Evolutionary conservation across 192 early-diverging fungal species (phyloP), one percentile per base, ranked within the genome.

Genomic region (Gaertneriomyces sp.): DNA sequence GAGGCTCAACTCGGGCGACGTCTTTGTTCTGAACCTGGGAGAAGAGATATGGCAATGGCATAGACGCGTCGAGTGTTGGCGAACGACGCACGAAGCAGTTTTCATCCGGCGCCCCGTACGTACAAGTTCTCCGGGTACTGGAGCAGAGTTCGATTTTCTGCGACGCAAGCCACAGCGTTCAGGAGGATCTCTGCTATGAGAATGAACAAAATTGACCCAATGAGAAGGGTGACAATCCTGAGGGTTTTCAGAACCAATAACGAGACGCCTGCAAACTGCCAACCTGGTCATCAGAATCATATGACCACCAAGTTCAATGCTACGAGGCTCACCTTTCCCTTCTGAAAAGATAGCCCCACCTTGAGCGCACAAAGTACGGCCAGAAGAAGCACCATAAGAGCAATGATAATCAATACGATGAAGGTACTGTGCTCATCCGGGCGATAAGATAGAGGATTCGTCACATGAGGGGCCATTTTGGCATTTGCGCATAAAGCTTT

Each of bases 11-110:
- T 76, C 77, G 14, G 87, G 84, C 0, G 89, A 90, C 65, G 89
- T 90, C 12, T 93, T 93, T 74, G 75, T 93, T 9, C 58, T 90
- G 20, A 89, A 93, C 66, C 72, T 70, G 1, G 90, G 90, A n/a
- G 71, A 83, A 40, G 66, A 76, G 4, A 72, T 93, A 41, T 81
- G 80, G 64, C 85, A 85, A 68, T 89, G 87, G 85, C 88, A 91
- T 61, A 89, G 91, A 77, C 79, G 85, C 87, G 88, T 66, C 83
- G 81, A 76, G 74, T n/a, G n/a, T n/a, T n/a, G n/a, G n/a, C n/a
- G n/a, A n/a, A n/a, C n/a, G n/a, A n/a, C n/a, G n/a, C n/a, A n/a
- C n/a, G n/a, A n/a, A n/a, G n/a, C n/a, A n/a, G n/a, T n/a, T n/a
- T n/a, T n/a, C n/a, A n/a, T n/a, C n/a, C n/a, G n/a, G n/a, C n/a